Evolutionary conservation across 257 asterid species (phyloP), one percentile per base, ranked within the genome.

Genomic region (Plantago major): DNA sequence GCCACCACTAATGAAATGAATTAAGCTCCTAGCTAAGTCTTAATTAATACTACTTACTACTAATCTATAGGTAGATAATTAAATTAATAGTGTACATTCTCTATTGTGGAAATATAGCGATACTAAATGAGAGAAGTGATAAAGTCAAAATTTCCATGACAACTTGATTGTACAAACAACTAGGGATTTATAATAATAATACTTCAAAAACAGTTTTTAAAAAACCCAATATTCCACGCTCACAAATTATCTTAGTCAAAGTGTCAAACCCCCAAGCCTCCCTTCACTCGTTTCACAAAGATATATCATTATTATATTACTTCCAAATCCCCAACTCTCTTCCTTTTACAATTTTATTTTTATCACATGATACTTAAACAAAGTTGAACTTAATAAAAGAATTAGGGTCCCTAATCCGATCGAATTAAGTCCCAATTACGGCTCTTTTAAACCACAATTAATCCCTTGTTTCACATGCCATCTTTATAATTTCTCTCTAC

Each of bases 261-360:
- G 81, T 59, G 86, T 83, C 89, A 86, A 81, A 74, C 63, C 71
- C 74, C 63, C 64, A 73, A 78, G 68, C 76, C 74, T 67, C 74
- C n/a, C 74, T 67, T 76, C 80, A 63, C 70, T 69, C 79, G 75
- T 44, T 58, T 58, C 8, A n/a, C 22, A 48, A 48, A 0, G 4
- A 12, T 30, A 58, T 19, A 15, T 40, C 12, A 53, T 52, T 53
- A 26, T 53, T 4, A 1, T 58, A 58, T 38, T 58, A 58, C 50
- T 58, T 58, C 22, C 28, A 42, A 58, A 40, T 48, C 46, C n/a
- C 38, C 22, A 10, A 58, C 9, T 11, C 40, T 58, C 55, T 33
- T 33, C 40, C 40, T 33, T 7, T 33, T 33, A 0, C 40, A 33
- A 1, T 33, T 33, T 33, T 33, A 33, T 33, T 33, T 33, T 4